Percentiles rank a stretch among this genome's conserved stretches.
These are phyloP conservation scores for Meyerozyma sp. DNA, from an alignment of 1,139 yeast genomes.

Conservation along the genomic window DNA sequence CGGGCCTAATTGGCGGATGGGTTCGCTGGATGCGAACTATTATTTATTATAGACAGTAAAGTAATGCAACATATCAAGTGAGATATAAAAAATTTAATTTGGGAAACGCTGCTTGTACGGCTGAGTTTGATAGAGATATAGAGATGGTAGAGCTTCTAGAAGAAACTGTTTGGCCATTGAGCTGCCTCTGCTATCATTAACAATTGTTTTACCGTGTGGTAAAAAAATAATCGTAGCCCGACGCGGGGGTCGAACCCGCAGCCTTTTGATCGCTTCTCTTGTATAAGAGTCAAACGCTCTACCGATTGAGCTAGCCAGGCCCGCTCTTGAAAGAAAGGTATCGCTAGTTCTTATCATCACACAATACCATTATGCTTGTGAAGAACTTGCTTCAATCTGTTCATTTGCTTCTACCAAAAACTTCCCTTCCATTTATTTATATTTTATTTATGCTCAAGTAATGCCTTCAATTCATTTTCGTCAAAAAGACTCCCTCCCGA, in stretches of 20 bases:
- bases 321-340: conserved; percentile 7
- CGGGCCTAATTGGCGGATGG: too few relatives aligned
- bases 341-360: not conserved
- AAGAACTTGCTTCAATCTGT: too few relatives aligned
- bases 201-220: too few relatives aligned
- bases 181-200: too few relatives aligned
- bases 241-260: conserved; percentile 52
- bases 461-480: conserved; percentile 47
- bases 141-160: too few relatives aligned
- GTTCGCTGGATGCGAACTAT: not conserved
- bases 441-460: conserved; percentile 3
- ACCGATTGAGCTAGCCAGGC: conserved; percentile 2
- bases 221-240: conserved; percentile 25
- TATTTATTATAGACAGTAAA: not conserved
- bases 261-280: conserved; percentile 30
- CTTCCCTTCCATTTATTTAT: not conserved
- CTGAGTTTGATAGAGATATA: too few relatives aligned
- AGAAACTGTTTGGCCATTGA: too few relatives aligned
- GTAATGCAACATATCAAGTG: too few relatives aligned
- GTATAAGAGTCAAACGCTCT: conserved; percentile 1
- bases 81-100: too few relatives aligned
- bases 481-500: conserved; percentile 66
- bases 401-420: too few relatives aligned
- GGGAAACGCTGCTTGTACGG: too few relatives aligned
- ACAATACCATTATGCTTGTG: not conserved